Evolutionary conservation across 2,329 filamentous ascomycete species (phyloP), one percentile per base, ranked within the genome.

Genomic region (Nigrospora osmanthi): DNA sequence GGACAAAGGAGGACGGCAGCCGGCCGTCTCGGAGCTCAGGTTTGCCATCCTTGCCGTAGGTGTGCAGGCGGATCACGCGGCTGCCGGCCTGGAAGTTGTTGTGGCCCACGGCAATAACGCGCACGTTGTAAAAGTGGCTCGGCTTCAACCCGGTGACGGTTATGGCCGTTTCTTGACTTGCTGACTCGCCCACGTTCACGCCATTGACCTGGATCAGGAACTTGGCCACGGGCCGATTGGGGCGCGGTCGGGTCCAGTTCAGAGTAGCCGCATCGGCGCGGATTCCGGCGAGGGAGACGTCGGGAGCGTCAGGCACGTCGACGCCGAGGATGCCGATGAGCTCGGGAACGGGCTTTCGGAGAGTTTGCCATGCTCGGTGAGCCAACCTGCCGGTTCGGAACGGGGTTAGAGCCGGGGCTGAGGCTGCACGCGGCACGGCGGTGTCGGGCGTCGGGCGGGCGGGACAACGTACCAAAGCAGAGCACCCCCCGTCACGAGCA

Each of bases 131-230:
- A 58, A 90, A 94, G 57, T 87, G 87, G 52, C 85, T 83, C 0
- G 93, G 89, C 55, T 85, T 83, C 9, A 98, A 73, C 35, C 90
- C 89, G 31, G 86, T 89, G 45, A 98, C 89, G 38, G 87, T 90
- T 43, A 96, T 89, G n/a, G 89, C 87, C 1, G 85, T 89, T 62
- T 95, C 89, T 53, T 81, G 78, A 55, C 82, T 81, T 51, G 80
- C 83, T 38, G 90, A 88, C 58, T 95, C 88, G 55, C 90, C 93
- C 52, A 96, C 87, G 69, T 89, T 88, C 37, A 91, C 83, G 36
- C 91, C 91, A 65, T 98, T 97, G 52, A 98, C 83, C 62, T 95
- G 88, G 43, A 98, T 88, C 38, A 91, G 77, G 60, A 95, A 93
- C 67, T 90, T 94, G 43, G 89, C 78, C 44, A 94, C 86, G 3